Evolutionary conservation across 1,284 basidiomycete species (phyloP), one percentile per base, ranked within the genome.

Genomic region (Inonotus hispidus): DNA sequence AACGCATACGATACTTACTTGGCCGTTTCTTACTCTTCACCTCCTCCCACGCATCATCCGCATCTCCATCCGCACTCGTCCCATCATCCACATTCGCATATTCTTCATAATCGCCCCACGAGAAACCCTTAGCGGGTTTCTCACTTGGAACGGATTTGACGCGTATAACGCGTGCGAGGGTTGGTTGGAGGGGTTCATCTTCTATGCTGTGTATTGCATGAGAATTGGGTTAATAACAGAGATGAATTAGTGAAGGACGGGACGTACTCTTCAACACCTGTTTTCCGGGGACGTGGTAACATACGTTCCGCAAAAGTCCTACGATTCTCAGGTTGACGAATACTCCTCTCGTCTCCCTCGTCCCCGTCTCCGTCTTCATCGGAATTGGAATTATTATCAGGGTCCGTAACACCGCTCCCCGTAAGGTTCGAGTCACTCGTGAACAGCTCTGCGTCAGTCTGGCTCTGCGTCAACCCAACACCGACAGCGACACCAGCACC

Each of bases 41-140:
- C 35, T 90, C 82, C 25, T 84, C 87, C 90, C 89, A 91, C 7
- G 79, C 80, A 1, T 77, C 79, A 60, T 84, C 82, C 56, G 80
- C 82, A 39, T 79, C 80, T 56, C 79, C 79, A 65, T 83, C 83
- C 10, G 76, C 82, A 64, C 81, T 84, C 3, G 79, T 81, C 60
- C 84, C 82, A 57, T 82, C 79, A 35, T 75, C 79, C 23, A 72
- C 73, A 11, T 75, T 71, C 2, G 73, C 73, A 45, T 84, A 75
- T 60, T 89, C 85, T 61, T 90, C 89, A 67, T 90, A 90, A 73
- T 90, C 87, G 0, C 74, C 84, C 87, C 86, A 88, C 0, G 85
- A 82, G 71, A 85, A 88, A 0, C 87, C 87, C 11, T 76, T 71
- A 3, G 81, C 83, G 16, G 87, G 85, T 47, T 77, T 73, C 61